These are phyloP conservation scores for Pseudocercospora eumusae DNA, from an alignment of 2,329 filamentous ascomycete species.

Conservation along the genomic window DNA sequence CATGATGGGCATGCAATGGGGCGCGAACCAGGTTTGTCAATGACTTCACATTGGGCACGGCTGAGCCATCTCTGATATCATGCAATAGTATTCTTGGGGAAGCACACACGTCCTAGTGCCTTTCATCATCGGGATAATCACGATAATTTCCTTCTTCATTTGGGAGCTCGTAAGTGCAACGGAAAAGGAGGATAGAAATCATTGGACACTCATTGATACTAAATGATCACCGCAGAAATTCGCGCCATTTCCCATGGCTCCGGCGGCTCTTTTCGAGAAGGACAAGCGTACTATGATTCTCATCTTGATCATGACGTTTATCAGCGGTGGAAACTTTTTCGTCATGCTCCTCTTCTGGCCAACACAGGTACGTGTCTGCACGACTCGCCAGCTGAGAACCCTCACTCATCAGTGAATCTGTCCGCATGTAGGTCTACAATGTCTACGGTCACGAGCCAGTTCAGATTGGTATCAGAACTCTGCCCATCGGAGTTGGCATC, in stretches of 20 bases:
- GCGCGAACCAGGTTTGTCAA: slow-evolving; percentile 24
- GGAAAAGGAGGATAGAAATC: neutral
- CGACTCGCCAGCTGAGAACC: neutral
- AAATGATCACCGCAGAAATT: slow-evolving; percentile 13
- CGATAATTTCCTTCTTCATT: slow-evolving; percentile 38
- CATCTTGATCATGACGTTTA: slow-evolving; percentile 44
- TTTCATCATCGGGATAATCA: slow-evolving; percentile 35
- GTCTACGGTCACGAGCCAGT: slow-evolving; percentile 63
- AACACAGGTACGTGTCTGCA: slow-evolving; percentile 50
- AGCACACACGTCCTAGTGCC: slow-evolving; percentile 38
- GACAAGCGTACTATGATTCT: slow-evolving; percentile 41
- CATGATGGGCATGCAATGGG: slow-evolving; percentile 47
- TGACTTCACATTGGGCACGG: neutral
- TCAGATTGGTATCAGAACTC: slow-evolving; percentile 61
- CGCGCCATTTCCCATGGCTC: slow-evolving; percentile 40
- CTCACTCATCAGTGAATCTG: neutral
- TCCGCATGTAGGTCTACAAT: slow-evolving; percentile 48
- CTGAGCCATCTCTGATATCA: neutral
- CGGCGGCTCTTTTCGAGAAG: slow-evolving; percentile 33
- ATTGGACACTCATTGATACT: neutral
- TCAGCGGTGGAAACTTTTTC: slow-evolving; percentile 44
- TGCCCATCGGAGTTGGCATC: slow-evolving; percentile 66
- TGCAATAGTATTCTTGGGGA: slow-evolving; percentile 36
- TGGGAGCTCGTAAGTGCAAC: slow-evolving; percentile 31
- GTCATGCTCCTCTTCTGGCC: slow-evolving; percentile 60